Evolutionary conservation across 441 rosid genomes (phyloP), one percentile per base, ranked within the genome.

Genomic region (Pelargonium citronellum): DNA sequence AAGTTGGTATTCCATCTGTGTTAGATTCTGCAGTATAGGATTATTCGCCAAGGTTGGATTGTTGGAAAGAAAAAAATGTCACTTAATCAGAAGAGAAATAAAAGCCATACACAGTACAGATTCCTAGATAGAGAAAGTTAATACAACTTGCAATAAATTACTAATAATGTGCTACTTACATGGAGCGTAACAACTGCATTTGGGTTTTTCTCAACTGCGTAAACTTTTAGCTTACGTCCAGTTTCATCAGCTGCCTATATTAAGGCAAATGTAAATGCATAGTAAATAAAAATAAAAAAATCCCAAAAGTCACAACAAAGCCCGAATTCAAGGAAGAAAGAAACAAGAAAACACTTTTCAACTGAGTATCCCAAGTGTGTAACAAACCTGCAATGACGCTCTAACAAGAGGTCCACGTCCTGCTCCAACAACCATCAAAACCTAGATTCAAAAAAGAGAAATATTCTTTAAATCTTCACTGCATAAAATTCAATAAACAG

Each of bases 351-450:
- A 55, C 61, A 55, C 16, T 13, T 17, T 55, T 5, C 10, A 55
- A 55, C 11, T 55, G 61, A 55, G 61, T 55, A 55, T 55, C 10
- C 22, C 61, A 17, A 55, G 61, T 55, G 2, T 7, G 64, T 66
- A 72, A 76, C 13, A 43, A 81, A 92, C 99, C 99, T 86, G 96
- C 85, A 95, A 78, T 5, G 99, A 87, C 78, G 98, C 98, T 87
- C 97, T 87, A 63, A 95, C 99, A 80, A 95, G 95, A 72, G 99
- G 98, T 68, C 98, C 98, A 67, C 98, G 89, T 73, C 98, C 99
- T 51, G 98, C 99, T 84, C 99, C 99, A 34, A 95, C 99, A 77
- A 95, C 99, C 98, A 92, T 95, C 84, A 95, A 85, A 27, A 95
- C 96, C 99, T 90, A 70, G 53, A 63, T 67, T 83, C 67, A 73